Evolutionary conservation across 139 green algal genomes (phyloP).

Genomic region (Picocystis salinarum): DNA sequence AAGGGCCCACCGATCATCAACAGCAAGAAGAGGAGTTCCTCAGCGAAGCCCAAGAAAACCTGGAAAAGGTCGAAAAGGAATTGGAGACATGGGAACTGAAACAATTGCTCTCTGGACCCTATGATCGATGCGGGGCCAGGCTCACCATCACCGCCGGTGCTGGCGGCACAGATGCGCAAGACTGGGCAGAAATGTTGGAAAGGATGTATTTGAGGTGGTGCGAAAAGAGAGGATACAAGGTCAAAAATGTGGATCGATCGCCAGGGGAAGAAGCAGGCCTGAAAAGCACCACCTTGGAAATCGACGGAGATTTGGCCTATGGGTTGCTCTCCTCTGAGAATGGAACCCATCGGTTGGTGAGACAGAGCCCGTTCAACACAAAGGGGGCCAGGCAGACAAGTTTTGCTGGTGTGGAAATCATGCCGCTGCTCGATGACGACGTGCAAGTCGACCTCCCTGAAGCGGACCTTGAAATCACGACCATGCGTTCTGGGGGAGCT

Average conservation of each 20-base stretch:
- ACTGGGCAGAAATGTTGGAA: slow-evolving; percentile 87
- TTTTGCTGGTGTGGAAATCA: slow-evolving; percentile 83
- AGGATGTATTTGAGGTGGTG: slow-evolving; percentile 81
- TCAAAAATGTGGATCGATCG: slow-evolving; percentile 13
- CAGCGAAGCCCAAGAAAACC: slow-evolving; percentile 6
- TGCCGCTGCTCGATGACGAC: slow-evolving; percentile 28
- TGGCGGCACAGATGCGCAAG: slow-evolving; percentile 60
- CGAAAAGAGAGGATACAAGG: slow-evolving; percentile 24
- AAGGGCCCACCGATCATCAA: neutral
- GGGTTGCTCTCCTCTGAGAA: slow-evolving; percentile 62
- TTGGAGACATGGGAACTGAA: slow-evolving; percentile 13
- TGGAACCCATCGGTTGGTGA: slow-evolving; percentile 85
- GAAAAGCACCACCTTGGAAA: slow-evolving; percentile 59
- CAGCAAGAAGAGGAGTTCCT: slow-evolving; percentile 8
- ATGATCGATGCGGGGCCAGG: slow-evolving; percentile 5
- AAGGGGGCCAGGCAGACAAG: slow-evolving; percentile 70
- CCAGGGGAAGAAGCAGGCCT: slow-evolving; percentile 71
- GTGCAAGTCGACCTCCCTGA: slow-evolving; percentile 39
- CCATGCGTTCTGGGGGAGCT: slow-evolving; percentile 47
- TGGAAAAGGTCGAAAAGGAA: slow-evolving; percentile 3
- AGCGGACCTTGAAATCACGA: slow-evolving; percentile 69
- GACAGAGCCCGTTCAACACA: slow-evolving; percentile 80
- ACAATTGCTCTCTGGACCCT: slow-evolving; percentile 12
- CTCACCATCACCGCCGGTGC: slow-evolving; percentile 18
- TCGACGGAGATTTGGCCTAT: slow-evolving; percentile 54